phyloP scores from a whole-genome alignment of 768 basidiomycete genomes.

The Tylopilus sp. region DNA sequence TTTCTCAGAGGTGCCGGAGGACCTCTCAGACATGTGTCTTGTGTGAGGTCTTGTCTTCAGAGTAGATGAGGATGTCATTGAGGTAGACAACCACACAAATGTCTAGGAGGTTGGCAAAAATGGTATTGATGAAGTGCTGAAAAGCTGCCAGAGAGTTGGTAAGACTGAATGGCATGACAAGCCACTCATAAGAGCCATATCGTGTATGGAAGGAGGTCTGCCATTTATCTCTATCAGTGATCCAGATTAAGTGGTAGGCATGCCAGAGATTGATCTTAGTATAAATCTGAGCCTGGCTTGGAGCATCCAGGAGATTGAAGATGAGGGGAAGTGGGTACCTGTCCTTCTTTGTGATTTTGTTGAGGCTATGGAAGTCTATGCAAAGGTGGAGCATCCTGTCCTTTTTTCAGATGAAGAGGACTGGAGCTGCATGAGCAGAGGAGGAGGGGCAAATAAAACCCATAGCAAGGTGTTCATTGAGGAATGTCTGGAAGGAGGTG shows the following conservation, averaged over 20 bases:
- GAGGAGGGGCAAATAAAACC: too few relatives aligned
- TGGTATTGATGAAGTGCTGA: not conserved
- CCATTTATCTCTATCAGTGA: not conserved
- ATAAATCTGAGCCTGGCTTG: too few relatives aligned
- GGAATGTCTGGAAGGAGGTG: too few relatives aligned
- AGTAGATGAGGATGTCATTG: not conserved
- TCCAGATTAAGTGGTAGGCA: not conserved
- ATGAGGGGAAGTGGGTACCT: not conserved
- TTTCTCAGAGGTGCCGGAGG: too few relatives aligned
- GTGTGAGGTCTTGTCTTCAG: too few relatives aligned
- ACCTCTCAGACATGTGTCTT: too few relatives aligned
- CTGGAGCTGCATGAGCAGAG: too few relatives aligned
- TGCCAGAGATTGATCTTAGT: not conserved
- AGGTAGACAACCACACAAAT: not conserved
- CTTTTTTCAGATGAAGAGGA: too few relatives aligned
- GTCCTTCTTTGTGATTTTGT: too few relatives aligned
- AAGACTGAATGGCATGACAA: not conserved
- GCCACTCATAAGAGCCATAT: not conserved
- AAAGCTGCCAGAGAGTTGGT: not conserved
- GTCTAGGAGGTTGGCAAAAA: not conserved
- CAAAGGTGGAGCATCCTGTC: too few relatives aligned
- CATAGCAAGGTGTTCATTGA: too few relatives aligned
- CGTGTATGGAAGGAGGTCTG: not conserved
- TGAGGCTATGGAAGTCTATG: too few relatives aligned
- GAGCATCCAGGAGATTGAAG: not conserved